Conservation (phyloP, 257 asterid species). For the Henckelia pumila region DNA sequence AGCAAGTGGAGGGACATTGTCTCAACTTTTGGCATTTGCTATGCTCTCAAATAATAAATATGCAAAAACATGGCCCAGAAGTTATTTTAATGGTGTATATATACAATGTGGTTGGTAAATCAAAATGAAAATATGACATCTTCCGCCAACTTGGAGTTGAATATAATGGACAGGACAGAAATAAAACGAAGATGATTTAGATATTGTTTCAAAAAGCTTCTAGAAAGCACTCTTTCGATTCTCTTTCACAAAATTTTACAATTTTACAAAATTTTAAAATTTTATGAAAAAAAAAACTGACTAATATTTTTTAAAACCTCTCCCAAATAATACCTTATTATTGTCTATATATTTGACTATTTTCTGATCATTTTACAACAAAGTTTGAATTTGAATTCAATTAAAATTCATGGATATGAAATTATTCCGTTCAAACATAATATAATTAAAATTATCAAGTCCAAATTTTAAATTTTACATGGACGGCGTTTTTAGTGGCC, state of each 20-base stretch:
- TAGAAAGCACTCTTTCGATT: background rate
- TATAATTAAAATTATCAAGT: no score
- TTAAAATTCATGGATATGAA: no score
- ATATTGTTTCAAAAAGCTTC: background rate
- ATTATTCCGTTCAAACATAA: no score
- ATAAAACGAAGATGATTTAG: background rate
- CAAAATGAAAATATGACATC: slow-evolving; percentile 3
- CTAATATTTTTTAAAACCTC: no score
- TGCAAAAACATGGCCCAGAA: slow-evolving; percentile 3
- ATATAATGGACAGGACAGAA: background rate
- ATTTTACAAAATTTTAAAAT: no score
- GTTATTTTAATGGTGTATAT: slow-evolving; percentile 1
- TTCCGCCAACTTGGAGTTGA: background rate
- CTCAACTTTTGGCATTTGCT: slow-evolving; percentile 7
- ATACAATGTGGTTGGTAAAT: background rate
- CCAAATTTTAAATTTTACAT: no score
- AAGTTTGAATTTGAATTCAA: no score
- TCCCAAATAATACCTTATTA: no score
- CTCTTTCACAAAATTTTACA: no score
- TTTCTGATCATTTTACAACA: no score
- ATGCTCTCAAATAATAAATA: background rate
- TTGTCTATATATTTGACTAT: no score
- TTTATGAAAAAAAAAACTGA: background rate
- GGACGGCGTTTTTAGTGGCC: no score
- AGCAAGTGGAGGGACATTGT: slow-evolving; percentile 9